phyloP scores from a whole-genome alignment of 2,329 filamentous ascomycete genomes.

The Metarhizium anisopliae region DNA sequence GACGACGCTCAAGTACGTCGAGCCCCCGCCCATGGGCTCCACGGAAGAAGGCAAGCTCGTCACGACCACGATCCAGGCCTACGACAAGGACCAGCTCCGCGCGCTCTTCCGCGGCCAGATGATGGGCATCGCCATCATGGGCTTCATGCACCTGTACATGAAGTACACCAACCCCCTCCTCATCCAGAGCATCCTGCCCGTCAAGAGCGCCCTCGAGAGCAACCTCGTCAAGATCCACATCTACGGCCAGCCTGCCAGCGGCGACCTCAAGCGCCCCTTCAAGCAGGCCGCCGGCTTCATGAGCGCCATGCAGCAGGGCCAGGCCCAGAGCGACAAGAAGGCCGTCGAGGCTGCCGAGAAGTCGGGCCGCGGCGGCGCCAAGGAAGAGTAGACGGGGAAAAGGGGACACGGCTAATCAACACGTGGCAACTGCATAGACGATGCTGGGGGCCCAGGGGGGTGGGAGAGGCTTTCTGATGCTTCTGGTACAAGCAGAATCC shows the following conservation, averaged over 20 bases:
- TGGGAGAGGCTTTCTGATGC: not conserved
- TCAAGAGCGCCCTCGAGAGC: conserved; percentile 91
- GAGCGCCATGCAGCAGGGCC: conserved; percentile 62
- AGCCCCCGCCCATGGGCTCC: conserved; percentile 87
- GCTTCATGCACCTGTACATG: conserved; percentile 97
- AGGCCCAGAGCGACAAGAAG: conserved; percentile 88
- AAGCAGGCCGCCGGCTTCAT: conserved; percentile 79
- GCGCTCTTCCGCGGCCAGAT: conserved; percentile 79
- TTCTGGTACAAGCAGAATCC: not conserved
- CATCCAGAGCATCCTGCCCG: conserved; percentile 96
- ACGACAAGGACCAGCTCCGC: conserved; percentile 82
- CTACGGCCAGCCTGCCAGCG: conserved; percentile 74
- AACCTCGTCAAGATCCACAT: conserved; percentile 96
- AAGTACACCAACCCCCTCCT: conserved; percentile 99
- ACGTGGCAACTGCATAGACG: not conserved
- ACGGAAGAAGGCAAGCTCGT: conserved; percentile 92
- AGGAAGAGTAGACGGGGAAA: conserved; percentile 52
- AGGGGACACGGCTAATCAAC: not conserved
- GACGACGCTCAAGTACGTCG: conserved; percentile 97
- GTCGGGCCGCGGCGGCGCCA: conserved; percentile 59
- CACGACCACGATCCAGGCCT: conserved; percentile 92
- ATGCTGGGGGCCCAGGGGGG: not conserved
- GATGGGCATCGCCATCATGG: conserved; percentile 98
- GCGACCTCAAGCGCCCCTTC: conserved; percentile 93
- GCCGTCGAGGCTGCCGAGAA: conserved; percentile 73